Conservation (phyloP, 106 monocot species). For the Vanilla planifolia region DNA sequence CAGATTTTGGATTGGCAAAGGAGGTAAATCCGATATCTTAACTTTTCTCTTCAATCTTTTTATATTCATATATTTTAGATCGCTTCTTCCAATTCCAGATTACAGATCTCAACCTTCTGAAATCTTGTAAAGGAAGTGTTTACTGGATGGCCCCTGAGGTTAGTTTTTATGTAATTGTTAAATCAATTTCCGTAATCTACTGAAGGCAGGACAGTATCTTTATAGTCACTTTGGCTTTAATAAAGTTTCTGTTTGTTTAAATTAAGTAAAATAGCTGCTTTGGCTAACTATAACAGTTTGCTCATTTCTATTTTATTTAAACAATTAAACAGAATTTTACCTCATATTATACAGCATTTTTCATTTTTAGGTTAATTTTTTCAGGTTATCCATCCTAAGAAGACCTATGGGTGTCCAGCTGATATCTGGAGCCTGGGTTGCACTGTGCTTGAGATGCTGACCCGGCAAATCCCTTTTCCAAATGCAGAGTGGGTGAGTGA, state of each 20-base stretch:
- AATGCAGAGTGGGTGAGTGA: constrained; percentile 20
- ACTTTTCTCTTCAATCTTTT: constrained; percentile 2
- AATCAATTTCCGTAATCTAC: too few relatives aligned
- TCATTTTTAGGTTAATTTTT: too few relatives aligned
- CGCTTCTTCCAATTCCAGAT: constrained; percentile 29
- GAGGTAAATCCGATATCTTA: constrained; percentile 39
- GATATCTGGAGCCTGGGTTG: constrained; percentile 31
- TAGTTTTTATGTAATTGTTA: constrained; percentile 1
- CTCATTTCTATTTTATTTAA: too few relatives aligned
- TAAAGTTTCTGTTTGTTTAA: too few relatives aligned
- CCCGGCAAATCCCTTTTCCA: constrained; percentile 17
- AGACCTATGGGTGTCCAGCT: constrained; percentile 47
- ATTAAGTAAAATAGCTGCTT: too few relatives aligned
- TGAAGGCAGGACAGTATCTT: too few relatives aligned
- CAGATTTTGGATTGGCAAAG: constrained; percentile 88
- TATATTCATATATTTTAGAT: background rate
- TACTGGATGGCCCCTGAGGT: constrained; percentile 98
- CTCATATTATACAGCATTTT: too few relatives aligned
- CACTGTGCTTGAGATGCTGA: constrained; percentile 25
- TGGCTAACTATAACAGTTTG: too few relatives aligned
- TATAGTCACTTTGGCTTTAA: too few relatives aligned
- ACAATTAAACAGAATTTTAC: too few relatives aligned
- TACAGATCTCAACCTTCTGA: constrained; percentile 41
- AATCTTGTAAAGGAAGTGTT: constrained; percentile 90
- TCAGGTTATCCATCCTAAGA: constrained; percentile 68